Conservation (phyloP, 192 early-diverging fungal species). For the Linnemannia elongata region DNA sequence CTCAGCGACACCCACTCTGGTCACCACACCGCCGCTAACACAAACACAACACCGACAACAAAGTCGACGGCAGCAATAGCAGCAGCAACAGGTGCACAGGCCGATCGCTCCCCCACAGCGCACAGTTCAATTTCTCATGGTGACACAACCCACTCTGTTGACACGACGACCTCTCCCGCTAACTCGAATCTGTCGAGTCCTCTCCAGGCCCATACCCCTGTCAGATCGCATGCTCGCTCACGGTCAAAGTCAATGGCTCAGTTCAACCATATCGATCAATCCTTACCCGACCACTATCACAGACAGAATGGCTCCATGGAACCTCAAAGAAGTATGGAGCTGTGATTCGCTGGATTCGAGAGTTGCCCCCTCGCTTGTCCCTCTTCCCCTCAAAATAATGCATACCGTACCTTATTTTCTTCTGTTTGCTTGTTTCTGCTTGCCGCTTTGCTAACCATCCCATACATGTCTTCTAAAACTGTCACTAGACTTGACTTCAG, state of each 20-base stretch:
- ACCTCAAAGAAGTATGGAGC: slow-evolving; percentile 11
- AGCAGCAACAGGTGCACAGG: slow-evolving; percentile 5
- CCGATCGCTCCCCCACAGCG: neutral
- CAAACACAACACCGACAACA: slow-evolving; percentile 16
- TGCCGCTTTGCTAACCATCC: neutral
- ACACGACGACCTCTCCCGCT: neutral
- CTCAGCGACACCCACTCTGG: neutral
- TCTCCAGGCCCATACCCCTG: neutral
- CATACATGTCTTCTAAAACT: neutral
- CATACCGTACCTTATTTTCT: slow-evolving; percentile 2
- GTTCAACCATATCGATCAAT: slow-evolving; percentile 9
- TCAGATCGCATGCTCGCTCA: slow-evolving; percentile 28
- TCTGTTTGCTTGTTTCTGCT: neutral
- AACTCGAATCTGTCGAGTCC: neutral
- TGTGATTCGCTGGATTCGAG: neutral
- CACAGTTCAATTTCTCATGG: slow-evolving; percentile 3
- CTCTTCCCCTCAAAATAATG: neutral
- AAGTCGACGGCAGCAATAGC: slow-evolving; percentile 14
- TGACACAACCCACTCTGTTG: neutral
- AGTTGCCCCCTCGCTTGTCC: neutral
- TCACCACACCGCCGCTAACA: neutral
- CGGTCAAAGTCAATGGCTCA: slow-evolving; percentile 53
- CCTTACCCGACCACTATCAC: neutral
- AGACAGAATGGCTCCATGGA: neutral
- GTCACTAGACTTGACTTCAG: neutral